phyloP scores from a whole-genome alignment of 2,329 filamentous ascomycete genomes.

The Colletotrichum spinosum region DNA sequence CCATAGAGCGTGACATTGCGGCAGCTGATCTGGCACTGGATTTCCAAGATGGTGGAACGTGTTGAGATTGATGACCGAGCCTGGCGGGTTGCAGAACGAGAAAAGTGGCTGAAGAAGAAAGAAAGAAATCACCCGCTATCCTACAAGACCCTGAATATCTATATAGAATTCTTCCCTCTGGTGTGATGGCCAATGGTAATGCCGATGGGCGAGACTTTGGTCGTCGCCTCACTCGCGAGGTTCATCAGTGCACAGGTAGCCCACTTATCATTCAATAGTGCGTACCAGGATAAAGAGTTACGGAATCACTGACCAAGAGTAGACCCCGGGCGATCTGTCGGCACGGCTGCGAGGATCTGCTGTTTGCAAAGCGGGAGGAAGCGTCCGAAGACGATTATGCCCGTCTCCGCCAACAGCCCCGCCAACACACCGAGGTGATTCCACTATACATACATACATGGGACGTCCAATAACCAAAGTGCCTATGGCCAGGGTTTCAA shows the following conservation, averaged over 20 bases:
- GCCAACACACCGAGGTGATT: background rate
- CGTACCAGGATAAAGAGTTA: background rate
- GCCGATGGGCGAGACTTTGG: background rate
- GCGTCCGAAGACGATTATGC: no score
- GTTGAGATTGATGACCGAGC: background rate
- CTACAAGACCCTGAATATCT: background rate
- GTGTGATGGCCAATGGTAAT: background rate
- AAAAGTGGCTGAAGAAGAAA: background rate
- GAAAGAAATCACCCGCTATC: background rate
- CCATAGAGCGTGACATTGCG: background rate
- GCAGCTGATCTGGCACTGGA: background rate
- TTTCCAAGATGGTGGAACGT: background rate
- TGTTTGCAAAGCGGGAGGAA: no score
- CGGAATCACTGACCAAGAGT: background rate
- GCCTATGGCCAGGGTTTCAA: no score
- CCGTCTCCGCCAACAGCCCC: background rate
- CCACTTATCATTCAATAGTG: background rate
- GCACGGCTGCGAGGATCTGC: no score
- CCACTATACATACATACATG: background rate
- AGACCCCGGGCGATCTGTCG: no score
- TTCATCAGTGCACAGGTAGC: background rate
- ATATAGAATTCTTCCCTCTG: background rate
- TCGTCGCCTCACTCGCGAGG: background rate
- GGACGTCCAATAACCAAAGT: no score
- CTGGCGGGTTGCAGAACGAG: background rate